Conservation (phyloP, 257 asterid genomes). For the Rubia yunnanensis region DNA sequence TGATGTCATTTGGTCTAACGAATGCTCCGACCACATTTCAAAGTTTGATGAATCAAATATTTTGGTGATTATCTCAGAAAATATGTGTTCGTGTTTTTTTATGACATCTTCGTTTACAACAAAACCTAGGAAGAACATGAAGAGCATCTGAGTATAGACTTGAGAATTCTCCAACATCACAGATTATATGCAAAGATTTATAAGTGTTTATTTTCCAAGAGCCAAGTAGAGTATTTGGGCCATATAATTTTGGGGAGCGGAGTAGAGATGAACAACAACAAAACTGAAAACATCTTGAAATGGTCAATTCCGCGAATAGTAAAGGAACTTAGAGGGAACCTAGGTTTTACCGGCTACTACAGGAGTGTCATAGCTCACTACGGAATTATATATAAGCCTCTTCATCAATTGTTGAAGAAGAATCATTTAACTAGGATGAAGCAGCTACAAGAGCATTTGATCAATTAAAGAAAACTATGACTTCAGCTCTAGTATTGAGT, state of each 20-base stretch:
- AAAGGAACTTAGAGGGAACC: background rate
- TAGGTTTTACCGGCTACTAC: background rate
- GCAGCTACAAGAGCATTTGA: background rate
- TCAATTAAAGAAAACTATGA: background rate
- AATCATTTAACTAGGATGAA: background rate
- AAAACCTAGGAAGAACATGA: background rate
- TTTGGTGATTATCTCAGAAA: too few relatives aligned
- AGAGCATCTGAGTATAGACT: background rate
- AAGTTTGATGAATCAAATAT: conserved; percentile 1
- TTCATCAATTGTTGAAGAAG: background rate
- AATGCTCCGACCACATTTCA: conserved; percentile 16
- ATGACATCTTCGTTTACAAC: conserved; percentile 10
- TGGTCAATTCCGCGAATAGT: background rate
- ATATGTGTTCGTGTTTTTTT: conserved; percentile 5
- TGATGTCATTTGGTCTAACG: background rate
- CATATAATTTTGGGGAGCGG: background rate
- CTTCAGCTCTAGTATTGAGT: background rate
- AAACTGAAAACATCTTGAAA: background rate
- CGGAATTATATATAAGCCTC: background rate
- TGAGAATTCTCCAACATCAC: background rate
- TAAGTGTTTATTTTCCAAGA: background rate
- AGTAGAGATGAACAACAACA: background rate
- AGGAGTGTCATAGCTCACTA: background rate
- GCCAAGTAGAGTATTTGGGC: background rate
- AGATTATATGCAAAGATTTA: background rate